Base-by-base conservation (phyloP, 352 stramenopile species). In the Globisporangium abappressorium region DNA sequence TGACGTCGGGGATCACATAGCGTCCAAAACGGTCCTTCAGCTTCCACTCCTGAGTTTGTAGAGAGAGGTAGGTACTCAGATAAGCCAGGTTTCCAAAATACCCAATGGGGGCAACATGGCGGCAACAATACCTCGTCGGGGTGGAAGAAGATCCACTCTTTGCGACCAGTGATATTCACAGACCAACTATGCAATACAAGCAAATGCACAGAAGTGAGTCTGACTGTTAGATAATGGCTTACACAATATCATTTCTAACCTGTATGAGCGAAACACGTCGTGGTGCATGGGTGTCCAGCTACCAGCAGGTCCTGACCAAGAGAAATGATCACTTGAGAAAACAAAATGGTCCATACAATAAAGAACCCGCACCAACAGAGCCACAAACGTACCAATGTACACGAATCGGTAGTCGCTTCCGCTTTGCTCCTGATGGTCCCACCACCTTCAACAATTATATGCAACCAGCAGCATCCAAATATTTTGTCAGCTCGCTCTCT, bases 201-300 rank as follows among this genome's bases (percentile, higher is more conserved):
- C 34, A 60, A 6, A 2, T 20, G 14, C 4, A 8, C 6, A 15
- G 34, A 2, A 60, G 20, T 46, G 36, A 22, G n/a, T 28, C 30
- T 57, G 41, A 26, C 24, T 26, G 24, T 26, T 26, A 26, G 24
- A 26, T 26, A 26, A 26, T 26, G 24, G 24, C 1, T 26, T 26
- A 26, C 24, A 26, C 24, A 26, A 26, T 26, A 26, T 26, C 24
- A 64, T n/a, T 7, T 3, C 24, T 26, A 70, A 91, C 87, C 87
- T 98, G 79, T 98, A 99, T 14, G 94, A 98, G 34, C 90, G 87
- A 22, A 99, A 90, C 2, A 99, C 97, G 77, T 99, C 97, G 55
- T 98, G 92, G 73, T 99, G 97, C 64, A 98, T 74, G 1, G 80
- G 79, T 7, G 97, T 99, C 67, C 72, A 89, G 34, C 95, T 98